phyloP scores from a whole-genome alignment of 306 rosid genomes.

The Gleditsia sinensis region DNA sequence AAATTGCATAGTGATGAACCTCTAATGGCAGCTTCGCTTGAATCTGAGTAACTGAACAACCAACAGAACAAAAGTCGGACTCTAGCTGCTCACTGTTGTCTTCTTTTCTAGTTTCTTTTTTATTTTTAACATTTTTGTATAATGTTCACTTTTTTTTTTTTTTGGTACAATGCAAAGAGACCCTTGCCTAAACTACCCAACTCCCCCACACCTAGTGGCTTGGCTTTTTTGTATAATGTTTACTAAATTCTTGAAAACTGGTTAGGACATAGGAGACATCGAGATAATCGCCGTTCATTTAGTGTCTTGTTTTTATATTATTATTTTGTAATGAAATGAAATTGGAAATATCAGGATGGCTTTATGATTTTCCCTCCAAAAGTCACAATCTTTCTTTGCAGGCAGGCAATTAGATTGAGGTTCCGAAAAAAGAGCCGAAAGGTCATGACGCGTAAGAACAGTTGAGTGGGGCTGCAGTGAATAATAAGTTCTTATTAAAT shows the following conservation, averaged over 20 bases:
- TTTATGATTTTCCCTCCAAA: conserved; percentile 31
- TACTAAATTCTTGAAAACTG: neutral
- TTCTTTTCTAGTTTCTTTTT: neutral
- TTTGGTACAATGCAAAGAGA: too few species aligned
- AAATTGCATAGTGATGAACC: conserved; percentile 15
- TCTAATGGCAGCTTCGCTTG: conserved; percentile 18
- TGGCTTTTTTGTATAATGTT: too few species aligned
- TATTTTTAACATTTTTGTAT: neutral
- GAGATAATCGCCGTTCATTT: conserved; percentile 19
- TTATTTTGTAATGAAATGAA: neutral
- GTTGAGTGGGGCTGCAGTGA: neutral
- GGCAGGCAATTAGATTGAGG: neutral
- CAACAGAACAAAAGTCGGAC: neutral
- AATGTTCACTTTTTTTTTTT: too few species aligned
- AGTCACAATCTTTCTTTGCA: conserved; percentile 13
- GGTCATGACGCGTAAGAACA: conserved; percentile 16
- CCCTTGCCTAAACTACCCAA: too few species aligned
- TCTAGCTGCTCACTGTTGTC: neutral
- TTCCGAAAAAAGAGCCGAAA: conserved; percentile 34
- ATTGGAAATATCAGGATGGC: neutral
- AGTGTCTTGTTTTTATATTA: neutral
- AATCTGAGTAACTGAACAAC: conserved; percentile 6
- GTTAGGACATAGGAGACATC: neutral
- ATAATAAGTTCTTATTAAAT: neutral
- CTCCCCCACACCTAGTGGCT: too few species aligned